Percentiles rank a stretch among this genome's conserved stretches.
Conservation (phyloP, 179 eudicot species). For the Nepenthes alata region DNA sequence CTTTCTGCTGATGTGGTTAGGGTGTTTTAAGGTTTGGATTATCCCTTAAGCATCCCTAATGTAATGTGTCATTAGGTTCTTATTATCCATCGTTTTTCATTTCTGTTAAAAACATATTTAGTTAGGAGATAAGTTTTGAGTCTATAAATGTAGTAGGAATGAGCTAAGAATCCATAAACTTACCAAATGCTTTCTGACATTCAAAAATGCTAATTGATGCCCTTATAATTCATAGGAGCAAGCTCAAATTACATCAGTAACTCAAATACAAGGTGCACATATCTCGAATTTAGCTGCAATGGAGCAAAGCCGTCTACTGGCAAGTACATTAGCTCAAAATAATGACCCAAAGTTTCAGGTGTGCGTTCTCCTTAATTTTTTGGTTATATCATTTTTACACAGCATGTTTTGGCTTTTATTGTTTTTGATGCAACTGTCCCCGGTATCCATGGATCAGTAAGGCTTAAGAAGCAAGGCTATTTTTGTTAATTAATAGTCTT, state of each 20-base stretch:
- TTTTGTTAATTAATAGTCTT: no score
- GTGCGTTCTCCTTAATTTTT: slow-evolving; percentile 3
- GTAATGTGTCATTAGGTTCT: no score
- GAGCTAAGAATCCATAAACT: no score
- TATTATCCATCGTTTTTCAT: no score
- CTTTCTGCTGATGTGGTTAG: no score
- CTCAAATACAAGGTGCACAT: slow-evolving; percentile 47
- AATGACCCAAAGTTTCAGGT: slow-evolving; percentile 96
- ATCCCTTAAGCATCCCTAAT: no score
- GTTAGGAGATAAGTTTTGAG: no score
- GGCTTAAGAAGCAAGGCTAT: no score
- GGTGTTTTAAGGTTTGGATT: no score
- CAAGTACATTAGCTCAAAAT: slow-evolving; percentile 86
- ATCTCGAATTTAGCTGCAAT: slow-evolving; percentile 65
- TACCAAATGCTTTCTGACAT: no score
- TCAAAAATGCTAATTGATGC: slow-evolving; percentile 1
- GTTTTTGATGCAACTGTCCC: not conserved
- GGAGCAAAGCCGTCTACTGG: slow-evolving; percentile 96
- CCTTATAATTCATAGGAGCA: slow-evolving; percentile 40
- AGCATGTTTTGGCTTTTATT: not conserved
- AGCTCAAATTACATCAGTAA: slow-evolving; percentile 41
- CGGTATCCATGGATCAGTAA: not conserved
- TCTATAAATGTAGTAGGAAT: no score
- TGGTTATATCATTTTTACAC: not conserved
- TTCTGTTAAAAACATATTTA: no score